phyloP scores from a whole-genome alignment of 257 asterid species.

The Lavandula angustifolia region DNA sequence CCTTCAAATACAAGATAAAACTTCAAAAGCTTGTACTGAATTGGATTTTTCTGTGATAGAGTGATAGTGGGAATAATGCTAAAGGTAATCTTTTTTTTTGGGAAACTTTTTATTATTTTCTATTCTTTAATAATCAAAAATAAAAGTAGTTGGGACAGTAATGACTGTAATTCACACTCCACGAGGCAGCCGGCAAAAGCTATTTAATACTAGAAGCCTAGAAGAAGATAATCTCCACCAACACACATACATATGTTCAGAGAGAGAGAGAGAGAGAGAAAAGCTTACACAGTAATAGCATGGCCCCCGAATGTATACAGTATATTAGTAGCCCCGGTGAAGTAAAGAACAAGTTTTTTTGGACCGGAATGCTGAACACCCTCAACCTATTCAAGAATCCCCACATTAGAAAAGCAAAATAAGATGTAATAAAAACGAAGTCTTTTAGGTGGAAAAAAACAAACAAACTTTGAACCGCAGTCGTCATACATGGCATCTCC shows the following conservation, averaged over 20 bases:
- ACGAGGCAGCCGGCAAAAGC: constrained; percentile 73
- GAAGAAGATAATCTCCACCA: constrained; percentile 34
- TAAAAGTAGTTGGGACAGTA: constrained; percentile 39
- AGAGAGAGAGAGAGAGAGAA: not conserved
- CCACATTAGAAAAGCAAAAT: too few relatives aligned
- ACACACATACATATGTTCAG: not conserved
- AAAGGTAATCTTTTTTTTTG: not conserved
- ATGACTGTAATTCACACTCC: constrained; percentile 43
- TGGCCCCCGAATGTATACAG: constrained; percentile 92
- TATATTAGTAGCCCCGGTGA: constrained; percentile 91
- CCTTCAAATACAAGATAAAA: not conserved
- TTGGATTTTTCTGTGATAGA: constrained; percentile 3
- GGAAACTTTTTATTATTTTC: too few relatives aligned
- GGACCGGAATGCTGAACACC: constrained; percentile 73
- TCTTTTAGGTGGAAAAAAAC: too few relatives aligned
- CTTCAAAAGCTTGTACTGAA: not conserved
- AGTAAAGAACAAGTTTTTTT: constrained; percentile 59
- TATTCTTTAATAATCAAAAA: constrained; percentile 6
- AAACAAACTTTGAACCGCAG: too few relatives aligned
- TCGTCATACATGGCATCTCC: too few relatives aligned
- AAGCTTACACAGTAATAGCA: constrained; percentile 83
- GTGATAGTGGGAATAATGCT: not conserved
- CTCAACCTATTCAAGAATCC: constrained; percentile 42
- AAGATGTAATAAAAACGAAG: too few relatives aligned
- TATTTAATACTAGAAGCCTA: constrained; percentile 55